Evolutionary conservation across 169 alveolate species (phyloP).

Genomic region (Eimeria brunetti): DNA sequence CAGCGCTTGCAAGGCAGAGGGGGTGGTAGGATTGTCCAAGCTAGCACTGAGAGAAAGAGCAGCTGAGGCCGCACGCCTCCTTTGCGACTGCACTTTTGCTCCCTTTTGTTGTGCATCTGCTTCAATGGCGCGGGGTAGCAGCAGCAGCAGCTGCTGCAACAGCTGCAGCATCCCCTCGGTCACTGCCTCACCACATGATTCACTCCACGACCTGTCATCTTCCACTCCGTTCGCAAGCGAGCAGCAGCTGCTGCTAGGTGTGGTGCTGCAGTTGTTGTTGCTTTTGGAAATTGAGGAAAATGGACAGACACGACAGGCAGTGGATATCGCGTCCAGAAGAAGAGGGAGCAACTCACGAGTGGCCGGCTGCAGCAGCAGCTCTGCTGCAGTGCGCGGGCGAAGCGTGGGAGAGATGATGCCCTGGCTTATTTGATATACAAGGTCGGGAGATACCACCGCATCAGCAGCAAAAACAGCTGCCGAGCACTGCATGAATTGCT

Average conservation of each 20-base stretch:
- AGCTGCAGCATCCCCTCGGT: constrained; percentile 69
- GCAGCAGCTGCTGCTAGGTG: constrained; percentile 1
- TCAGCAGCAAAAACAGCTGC: constrained; percentile 52
- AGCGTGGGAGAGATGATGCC: not conserved
- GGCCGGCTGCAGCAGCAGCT: constrained; percentile 71
- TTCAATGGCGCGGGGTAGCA: constrained; percentile 59
- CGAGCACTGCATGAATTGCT: constrained; percentile 47
- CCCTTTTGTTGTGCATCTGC: constrained; percentile 65
- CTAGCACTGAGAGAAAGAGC: constrained; percentile 68
- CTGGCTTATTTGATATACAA: constrained; percentile 41
- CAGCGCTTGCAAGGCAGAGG: constrained; percentile 53
- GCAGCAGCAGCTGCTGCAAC: constrained; percentile 74
- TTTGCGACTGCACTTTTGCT: constrained; percentile 39
- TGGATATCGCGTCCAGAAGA: constrained; percentile 45
- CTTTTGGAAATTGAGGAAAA: not conserved
- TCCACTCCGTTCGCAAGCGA: constrained; percentile 10
- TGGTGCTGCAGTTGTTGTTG: not conserved
- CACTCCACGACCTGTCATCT: not conserved
- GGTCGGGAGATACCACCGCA: constrained; percentile 53
- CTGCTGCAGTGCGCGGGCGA: constrained; percentile 66
- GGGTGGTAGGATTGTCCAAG: constrained; percentile 56
- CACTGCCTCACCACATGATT: not conserved
- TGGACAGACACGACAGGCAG: constrained; percentile 68
- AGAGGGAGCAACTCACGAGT: constrained; percentile 62
- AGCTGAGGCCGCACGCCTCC: constrained; percentile 54